These are phyloP conservation scores for Colletotrichum euphorbiae DNA, from an alignment of 2,329 filamentous ascomycete genomes.

Conservation along the genomic window DNA sequence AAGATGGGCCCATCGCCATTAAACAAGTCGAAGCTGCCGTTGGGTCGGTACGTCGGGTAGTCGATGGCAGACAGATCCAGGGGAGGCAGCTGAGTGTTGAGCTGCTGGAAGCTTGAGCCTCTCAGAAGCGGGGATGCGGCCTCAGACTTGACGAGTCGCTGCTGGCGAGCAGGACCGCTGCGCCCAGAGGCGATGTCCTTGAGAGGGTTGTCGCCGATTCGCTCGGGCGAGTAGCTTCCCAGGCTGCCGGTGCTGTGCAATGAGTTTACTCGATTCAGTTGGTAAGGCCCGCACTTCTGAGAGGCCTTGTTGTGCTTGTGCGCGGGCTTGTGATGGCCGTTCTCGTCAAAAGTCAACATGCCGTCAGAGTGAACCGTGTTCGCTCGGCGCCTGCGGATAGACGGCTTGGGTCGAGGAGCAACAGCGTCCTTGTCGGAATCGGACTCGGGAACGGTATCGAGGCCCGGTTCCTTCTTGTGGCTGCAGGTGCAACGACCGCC, in stretches of 20 bases:
- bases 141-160: slow-evolving; percentile 70
- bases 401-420: slow-evolving; percentile 54
- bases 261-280: slow-evolving; percentile 68
- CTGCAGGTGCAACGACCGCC: slow-evolving; percentile 74
- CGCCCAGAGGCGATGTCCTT: slow-evolving; percentile 51
- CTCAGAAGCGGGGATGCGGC: slow-evolving; percentile 69
- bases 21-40: slow-evolving; percentile 64
- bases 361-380: slow-evolving; percentile 73
- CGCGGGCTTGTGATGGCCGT: slow-evolving; percentile 72
- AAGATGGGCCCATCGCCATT: slow-evolving; percentile 68
- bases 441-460: slow-evolving; percentile 74
- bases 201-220: slow-evolving; percentile 54
- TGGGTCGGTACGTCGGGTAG: slow-evolving; percentile 61
- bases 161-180: slow-evolving; percentile 55
- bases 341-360: slow-evolving; percentile 69
- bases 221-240: slow-evolving; percentile 59
- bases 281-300: slow-evolving; percentile 72
- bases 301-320: slow-evolving; percentile 71
- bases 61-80: slow-evolving; percentile 69
- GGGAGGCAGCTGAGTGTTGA: slow-evolving; percentile 65
- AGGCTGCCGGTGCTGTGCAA: slow-evolving; percentile 65
- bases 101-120: slow-evolving; percentile 60
- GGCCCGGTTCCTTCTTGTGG: slow-evolving; percentile 69
- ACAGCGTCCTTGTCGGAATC: slow-evolving; percentile 64
- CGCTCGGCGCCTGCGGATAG: slow-evolving; percentile 65